Evolutionary conservation across 805 yeast species (phyloP).

Genomic region (Metschnikowia similis): DNA sequence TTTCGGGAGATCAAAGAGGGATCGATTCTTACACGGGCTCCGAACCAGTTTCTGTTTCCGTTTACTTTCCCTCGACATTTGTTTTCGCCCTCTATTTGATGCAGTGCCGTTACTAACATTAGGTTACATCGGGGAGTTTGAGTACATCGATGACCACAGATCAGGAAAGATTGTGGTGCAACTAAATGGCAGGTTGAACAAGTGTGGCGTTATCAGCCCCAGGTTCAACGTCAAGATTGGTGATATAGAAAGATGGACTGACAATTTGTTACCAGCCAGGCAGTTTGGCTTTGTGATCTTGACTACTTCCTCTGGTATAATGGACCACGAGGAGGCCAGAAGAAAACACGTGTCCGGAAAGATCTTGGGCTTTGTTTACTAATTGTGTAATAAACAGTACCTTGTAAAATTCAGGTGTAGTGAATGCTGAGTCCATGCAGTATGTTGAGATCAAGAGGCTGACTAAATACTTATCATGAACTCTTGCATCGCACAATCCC

Average conservation of each 20-base stretch:
- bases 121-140: conserved; percentile 34
- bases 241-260: conserved; percentile 98
- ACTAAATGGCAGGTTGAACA: conserved; percentile 45
- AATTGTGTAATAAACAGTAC: conserved; percentile 18
- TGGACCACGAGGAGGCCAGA: conserved; percentile 99
- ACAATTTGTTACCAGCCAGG: conserved; percentile 97
- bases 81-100: conserved; percentile 7
- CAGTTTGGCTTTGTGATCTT: conserved; percentile 97
- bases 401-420: not conserved
- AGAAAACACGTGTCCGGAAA: conserved; percentile 99
- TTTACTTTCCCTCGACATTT: conserved; percentile 67
- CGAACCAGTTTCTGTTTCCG: conserved; percentile 42
- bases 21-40: conserved; percentile 66
- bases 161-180: conserved; percentile 36
- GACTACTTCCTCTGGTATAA: conserved; percentile 98
- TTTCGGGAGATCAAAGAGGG: conserved; percentile 78
- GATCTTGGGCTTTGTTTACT: conserved; percentile 97
- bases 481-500: too few species aligned
- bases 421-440: too few species aligned
- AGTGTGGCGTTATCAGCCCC: conserved; percentile 98
- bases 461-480: too few species aligned
- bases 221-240: conserved; percentile 95
- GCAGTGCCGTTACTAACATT: conserved; percentile 18
- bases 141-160: conserved; percentile 35
- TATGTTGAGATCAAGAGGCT: too few species aligned